Base-by-base conservation (phyloP, 2,329 filamentous ascomycete species). In the Ophidiomyces ophidiicola region DNA sequence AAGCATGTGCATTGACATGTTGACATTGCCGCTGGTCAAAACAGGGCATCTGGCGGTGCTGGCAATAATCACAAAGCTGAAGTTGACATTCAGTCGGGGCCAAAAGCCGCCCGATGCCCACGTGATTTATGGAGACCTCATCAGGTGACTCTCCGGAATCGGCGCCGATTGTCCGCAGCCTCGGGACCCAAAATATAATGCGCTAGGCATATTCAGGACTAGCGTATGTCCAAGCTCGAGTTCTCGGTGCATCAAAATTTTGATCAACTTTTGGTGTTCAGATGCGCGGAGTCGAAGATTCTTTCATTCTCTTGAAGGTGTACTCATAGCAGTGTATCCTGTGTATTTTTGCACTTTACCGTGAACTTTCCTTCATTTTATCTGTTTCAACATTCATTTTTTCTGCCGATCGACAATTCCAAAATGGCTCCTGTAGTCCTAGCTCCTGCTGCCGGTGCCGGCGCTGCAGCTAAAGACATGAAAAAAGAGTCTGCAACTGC, bases 401-500 rank as follows among this genome's bases (percentile, higher is more conserved):
- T 14, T 21, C 17, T 5, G 30, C 12, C 8, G 18, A 4, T 17
- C 11, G 17, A 31, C 5, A 20, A 30, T 5, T 33, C 18, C 28
- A 26, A 17, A 8, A 63, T 82, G 78, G 80, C 78, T 58, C 76
- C 78, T 45, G 53, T 56, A 46, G 43, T 59, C 39, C 53, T 43
- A 45, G 46, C 55, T 42, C 39, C 50, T 23, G 47, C 46, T 39
- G 57, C 58, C 47, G 30, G 60, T n/a, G n/a, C n/a, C n/a, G 59
- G 60, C 40, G 57, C 64, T 44, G 62, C 73, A 39, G 68, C 73
- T 30, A 77, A 71, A 55, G 71, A 75, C 55, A 70, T 70, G 54
- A 80, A 93, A 72, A 85, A 74, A 67, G 90, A 98, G 71, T 94
- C 87, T 43, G 86, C 83, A 54, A 61, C 80, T 58, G 90, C 90